A percentile compares a stretch with the other conserved stretches of the same genome.
These are phyloP conservation scores for Taphrina wiesneri DNA, from an alignment of 1,139 yeast genomes.

Conservation along the genomic window DNA sequence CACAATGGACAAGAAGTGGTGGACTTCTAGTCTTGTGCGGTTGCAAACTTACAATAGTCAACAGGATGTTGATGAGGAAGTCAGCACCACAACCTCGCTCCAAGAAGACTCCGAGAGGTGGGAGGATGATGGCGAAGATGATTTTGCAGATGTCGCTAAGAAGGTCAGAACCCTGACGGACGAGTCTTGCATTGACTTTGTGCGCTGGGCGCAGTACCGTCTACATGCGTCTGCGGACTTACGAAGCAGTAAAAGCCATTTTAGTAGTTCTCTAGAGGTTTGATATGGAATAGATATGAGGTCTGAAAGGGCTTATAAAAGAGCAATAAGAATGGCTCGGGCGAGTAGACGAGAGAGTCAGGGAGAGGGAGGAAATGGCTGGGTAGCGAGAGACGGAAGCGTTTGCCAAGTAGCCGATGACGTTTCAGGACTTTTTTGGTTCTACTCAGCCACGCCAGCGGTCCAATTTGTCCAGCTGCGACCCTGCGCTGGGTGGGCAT, in stretches of 20 bases:
- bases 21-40: background rate
- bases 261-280: background rate
- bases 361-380: conserved; percentile 4
- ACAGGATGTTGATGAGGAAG: conserved; percentile 58
- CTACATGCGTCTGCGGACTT: background rate
- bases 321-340: background rate
- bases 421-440: background rate
- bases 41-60: conserved; percentile 42
- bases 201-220: background rate
- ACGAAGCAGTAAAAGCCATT: conserved; percentile 30
- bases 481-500: background rate
- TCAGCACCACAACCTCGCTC: conserved; percentile 63
- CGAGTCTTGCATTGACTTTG: background rate
- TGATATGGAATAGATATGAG: background rate
- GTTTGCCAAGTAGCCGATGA: background rate
- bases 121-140: conserved; percentile 59
- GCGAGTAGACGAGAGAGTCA: background rate
- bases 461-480: too few relatives aligned
- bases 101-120: conserved; percentile 71
- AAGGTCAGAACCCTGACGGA: background rate
- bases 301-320: background rate
- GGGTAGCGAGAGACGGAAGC: background rate
- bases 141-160: conserved; percentile 34
- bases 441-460: conserved; percentile 1
- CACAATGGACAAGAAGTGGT: too few relatives aligned